These are phyloP conservation scores for Tylopilus sp. DNA, from an alignment of 1,284 basidiomycete species.

Conservation along the genomic window DNA sequence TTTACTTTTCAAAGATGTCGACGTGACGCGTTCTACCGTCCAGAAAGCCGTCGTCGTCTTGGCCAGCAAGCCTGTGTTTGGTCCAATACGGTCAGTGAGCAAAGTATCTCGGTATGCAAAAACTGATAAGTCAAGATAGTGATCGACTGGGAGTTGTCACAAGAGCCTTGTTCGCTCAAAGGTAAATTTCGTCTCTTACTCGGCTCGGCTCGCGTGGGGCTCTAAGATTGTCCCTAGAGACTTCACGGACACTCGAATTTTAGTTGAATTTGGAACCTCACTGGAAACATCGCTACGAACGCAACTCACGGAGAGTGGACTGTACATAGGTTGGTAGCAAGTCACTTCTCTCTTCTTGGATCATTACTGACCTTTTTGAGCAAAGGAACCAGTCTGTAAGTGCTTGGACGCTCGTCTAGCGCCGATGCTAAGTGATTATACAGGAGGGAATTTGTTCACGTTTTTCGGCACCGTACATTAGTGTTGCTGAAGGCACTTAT, in stretches of 20 bases:
- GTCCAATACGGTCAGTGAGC: slow-evolving; percentile 72
- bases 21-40: slow-evolving; percentile 94
- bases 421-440: slow-evolving; percentile 10
- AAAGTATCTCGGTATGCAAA: background rate
- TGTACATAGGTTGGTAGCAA: slow-evolving; percentile 79
- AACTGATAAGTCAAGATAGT: slow-evolving; percentile 46
- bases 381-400: slow-evolving; percentile 82
- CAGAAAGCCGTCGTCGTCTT: slow-evolving; percentile 98
- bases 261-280: slow-evolving; percentile 81
- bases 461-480: slow-evolving; percentile 93
- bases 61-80: slow-evolving; percentile 88
- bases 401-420: slow-evolving; percentile 23
- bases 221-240: slow-evolving; percentile 56
- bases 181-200: slow-evolving; percentile 44
- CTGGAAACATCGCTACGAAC: slow-evolving; percentile 71
- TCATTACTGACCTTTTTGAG: slow-evolving; percentile 25
- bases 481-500: slow-evolving; percentile 93
- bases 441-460: slow-evolving; percentile 89
- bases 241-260: slow-evolving; percentile 81
- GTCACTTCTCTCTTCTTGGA: slow-evolving; percentile 3
- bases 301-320: slow-evolving; percentile 78
- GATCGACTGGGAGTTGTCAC: slow-evolving; percentile 98
- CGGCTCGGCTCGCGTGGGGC: background rate
- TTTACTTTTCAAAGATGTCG: slow-evolving; percentile 80
- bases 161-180: slow-evolving; percentile 85